These are phyloP conservation scores for Wolfiporia cocos DNA, from an alignment of 1,284 basidiomycete genomes.

Conservation along the genomic window DNA sequence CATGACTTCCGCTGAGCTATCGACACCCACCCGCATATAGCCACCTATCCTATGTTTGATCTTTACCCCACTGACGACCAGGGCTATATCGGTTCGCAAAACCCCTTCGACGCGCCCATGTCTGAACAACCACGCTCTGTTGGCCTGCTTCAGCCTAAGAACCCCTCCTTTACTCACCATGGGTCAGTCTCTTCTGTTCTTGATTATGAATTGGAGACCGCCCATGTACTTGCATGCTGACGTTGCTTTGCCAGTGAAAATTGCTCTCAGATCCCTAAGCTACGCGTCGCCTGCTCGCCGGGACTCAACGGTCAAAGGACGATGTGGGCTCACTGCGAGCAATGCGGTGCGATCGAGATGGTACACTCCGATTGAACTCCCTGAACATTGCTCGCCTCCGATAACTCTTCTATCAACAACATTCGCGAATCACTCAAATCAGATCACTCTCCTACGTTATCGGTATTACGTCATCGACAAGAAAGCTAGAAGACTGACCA, in stretches of 20 bases:
- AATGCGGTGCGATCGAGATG: conserved; percentile 84
- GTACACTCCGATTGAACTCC: conserved; percentile 58
- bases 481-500: background rate
- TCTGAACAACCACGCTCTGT: conserved; percentile 32
- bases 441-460: conserved; percentile 2
- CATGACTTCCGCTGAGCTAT: conserved; percentile 5
- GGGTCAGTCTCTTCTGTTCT: conserved; percentile 46
- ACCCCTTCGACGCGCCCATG: conserved; percentile 34
- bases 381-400: background rate
- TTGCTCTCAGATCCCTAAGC: conserved; percentile 71
- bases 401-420: background rate
- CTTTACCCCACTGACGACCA: conserved; percentile 46
- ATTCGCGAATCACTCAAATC: too few species aligned
- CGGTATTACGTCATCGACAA: background rate
- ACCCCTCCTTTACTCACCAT: conserved; percentile 52
- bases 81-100: conserved; percentile 43
- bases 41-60: conserved; percentile 57
- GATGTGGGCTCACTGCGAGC: conserved; percentile 83
- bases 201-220: conserved; percentile 6
- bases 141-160: conserved; percentile 66
- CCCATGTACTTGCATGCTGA: conserved; percentile 14
- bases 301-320: conserved; percentile 36
- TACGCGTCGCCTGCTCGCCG: conserved; percentile 32
- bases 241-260: conserved; percentile 31
- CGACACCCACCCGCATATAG: conserved; percentile 28